Evolutionary conservation across 257 asterid species (phyloP).

Genomic region (Solanum peruvianum): DNA sequence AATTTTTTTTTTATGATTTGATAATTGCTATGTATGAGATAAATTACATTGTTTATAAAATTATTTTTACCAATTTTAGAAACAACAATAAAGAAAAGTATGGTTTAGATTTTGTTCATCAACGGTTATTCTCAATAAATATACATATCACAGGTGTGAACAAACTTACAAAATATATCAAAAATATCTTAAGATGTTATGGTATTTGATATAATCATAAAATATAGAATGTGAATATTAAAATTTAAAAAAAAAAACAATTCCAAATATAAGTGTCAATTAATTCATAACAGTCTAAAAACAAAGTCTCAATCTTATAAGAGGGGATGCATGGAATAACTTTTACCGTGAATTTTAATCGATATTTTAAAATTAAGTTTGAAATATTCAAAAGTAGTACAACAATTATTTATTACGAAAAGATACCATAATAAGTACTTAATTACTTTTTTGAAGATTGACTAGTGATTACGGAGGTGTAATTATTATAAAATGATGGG

Average conservation of each 20-base stretch:
- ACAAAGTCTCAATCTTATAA: background rate
- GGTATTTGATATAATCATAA: background rate
- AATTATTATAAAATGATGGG: background rate
- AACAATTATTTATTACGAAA: background rate
- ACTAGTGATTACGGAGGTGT: background rate
- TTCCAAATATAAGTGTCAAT: background rate
- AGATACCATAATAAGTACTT: background rate
- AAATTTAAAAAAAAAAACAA: background rate
- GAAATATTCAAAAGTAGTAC: background rate
- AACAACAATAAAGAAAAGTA: no score
- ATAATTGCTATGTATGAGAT: no score
- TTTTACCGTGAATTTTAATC: background rate
- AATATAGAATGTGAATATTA: background rate
- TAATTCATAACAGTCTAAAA: background rate
- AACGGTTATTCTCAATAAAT: no score
- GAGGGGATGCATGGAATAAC: background rate
- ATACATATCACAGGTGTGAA: background rate
- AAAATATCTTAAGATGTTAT: background rate
- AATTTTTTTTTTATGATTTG: background rate
- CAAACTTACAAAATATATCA: background rate
- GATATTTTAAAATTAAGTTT: background rate
- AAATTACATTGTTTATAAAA: no score
- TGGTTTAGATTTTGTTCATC: background rate
- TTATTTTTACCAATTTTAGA: no score
- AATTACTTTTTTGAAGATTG: background rate